Evolutionary conservation across 2,329 filamentous ascomycete genomes (phyloP), one percentile per base, ranked within the genome.

Genomic region (Lizonia empirigonia): DNA sequence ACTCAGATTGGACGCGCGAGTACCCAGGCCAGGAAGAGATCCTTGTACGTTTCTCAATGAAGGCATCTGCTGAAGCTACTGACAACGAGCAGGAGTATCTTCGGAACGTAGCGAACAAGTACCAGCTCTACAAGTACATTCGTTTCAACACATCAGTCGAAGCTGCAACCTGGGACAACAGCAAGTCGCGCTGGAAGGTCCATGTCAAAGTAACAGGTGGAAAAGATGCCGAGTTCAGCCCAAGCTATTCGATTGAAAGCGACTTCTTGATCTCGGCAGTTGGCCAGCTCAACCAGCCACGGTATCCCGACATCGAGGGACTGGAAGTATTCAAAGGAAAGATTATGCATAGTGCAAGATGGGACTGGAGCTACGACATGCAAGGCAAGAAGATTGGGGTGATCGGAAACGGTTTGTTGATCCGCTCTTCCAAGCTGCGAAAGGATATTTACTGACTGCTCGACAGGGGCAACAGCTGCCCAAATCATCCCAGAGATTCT

Each of bases 11-110:
- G 83, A 79, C 79, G 1, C 71, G 81, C 15, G 77, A 83, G 45
- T 85, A 84, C 59, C 80, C 83, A 0, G 80, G 81, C 0, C 83
- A 86, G 58, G 81, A 84, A 62, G 83, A 86, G 62, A 83, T 86
- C 16, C 72, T 82, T 26, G 75, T 79, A 59, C 54, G 64, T 44
- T 8, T 13, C 12, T 5, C 7, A 1, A 7, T 19, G 12, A 36
- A 30, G 7, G n/a, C 22, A 18, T 24, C n/a, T 38, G 13, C 4
- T 10, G 5, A 27, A 19, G 18, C n/a, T 19, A 15, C 29, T 47
- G n/a, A 47, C 29, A 23, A 35, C 2, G 5, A 2, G 5, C 20
- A 79, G 69, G 71, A 72, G 18, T 85, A 86, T 57, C 74, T 86
- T 2, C 74, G 78, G 37, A 68, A 70, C 1, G 71, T 84, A 10